Conservation (phyloP, 352 stramenopile species). For the Phytopythium aichiense region DNA sequence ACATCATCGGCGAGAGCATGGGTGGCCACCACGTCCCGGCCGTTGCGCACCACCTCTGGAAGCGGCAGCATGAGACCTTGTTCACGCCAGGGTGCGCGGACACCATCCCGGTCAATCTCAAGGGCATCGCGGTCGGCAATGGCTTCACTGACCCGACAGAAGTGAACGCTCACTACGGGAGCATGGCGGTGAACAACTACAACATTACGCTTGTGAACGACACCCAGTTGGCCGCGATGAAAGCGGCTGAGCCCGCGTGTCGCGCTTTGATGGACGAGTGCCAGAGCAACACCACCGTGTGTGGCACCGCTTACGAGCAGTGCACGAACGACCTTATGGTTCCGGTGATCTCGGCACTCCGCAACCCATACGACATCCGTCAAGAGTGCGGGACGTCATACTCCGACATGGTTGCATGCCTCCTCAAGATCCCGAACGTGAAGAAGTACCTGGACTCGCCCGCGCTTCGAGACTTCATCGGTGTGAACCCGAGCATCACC, state of each 20-base stretch:
- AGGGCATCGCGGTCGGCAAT: constrained; percentile 45
- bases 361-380: constrained; percentile 65
- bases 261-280: constrained; percentile 16
- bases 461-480: constrained; percentile 23
- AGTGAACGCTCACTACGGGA: constrained; percentile 17
- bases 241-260: constrained; percentile 16
- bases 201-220: constrained; percentile 29
- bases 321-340: constrained; percentile 34
- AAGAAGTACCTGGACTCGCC: constrained; percentile 53
- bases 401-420: constrained; percentile 14
- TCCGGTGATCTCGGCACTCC: constrained; percentile 22
- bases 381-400: constrained; percentile 16
- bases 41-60: constrained; percentile 36
- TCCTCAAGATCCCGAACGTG: constrained; percentile 30
- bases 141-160: constrained; percentile 15
- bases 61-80: constrained; percentile 14
- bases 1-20: constrained; percentile 55
- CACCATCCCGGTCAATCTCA: constrained; percentile 27
- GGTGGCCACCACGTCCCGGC: constrained; percentile 51
- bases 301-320: constrained; percentile 19
- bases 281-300: constrained; percentile 13
- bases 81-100: neutral
- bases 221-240: constrained; percentile 19
- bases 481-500: constrained; percentile 20
- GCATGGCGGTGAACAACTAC: constrained; percentile 48